A percentile compares a stretch with the other conserved stretches of the same genome.
Evolutionary conservation across 306 rosid species (phyloP).

Genomic region (Fragaria vesca): DNA sequence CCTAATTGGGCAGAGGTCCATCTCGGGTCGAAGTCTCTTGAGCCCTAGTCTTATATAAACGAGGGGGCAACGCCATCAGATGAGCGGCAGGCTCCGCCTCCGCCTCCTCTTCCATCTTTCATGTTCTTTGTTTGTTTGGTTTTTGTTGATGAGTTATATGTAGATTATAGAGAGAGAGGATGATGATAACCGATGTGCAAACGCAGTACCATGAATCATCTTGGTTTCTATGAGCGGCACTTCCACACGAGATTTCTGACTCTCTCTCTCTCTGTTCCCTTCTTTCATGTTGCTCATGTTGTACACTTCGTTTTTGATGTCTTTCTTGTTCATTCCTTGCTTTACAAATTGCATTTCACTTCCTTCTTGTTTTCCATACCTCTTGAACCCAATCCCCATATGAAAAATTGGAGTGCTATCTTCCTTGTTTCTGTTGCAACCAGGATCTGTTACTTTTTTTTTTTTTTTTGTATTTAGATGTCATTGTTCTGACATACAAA

Average conservation of each 20-base stretch:
- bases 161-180: not conserved
- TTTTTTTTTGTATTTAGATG: not conserved
- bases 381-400: not conserved
- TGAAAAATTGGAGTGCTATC: too few species aligned
- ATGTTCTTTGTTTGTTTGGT: not conserved
- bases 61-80: not conserved
- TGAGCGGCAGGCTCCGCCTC: not conserved
- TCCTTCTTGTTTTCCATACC: not conserved
- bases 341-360: not conserved
- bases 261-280: not conserved
- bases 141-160: not conserved
- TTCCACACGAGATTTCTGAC: constrained; percentile 25
- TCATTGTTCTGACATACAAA: not conserved
- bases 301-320: not conserved
- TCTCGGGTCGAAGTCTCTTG: not conserved
- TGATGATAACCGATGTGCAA: constrained; percentile 23
- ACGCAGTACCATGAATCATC: constrained; percentile 17
- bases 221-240: constrained; percentile 22
- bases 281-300: too few species aligned
- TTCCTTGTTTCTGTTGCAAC: not conserved
- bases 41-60: not conserved
- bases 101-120: not conserved
- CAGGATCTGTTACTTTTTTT: not conserved
- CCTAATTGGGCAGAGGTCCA: not conserved
- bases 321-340: not conserved